Percentiles rank a stretch among this genome's conserved stretches.
Conservation (phyloP, 139 green algal genomes). For the Astrephomene gubernaculifera region DNA sequence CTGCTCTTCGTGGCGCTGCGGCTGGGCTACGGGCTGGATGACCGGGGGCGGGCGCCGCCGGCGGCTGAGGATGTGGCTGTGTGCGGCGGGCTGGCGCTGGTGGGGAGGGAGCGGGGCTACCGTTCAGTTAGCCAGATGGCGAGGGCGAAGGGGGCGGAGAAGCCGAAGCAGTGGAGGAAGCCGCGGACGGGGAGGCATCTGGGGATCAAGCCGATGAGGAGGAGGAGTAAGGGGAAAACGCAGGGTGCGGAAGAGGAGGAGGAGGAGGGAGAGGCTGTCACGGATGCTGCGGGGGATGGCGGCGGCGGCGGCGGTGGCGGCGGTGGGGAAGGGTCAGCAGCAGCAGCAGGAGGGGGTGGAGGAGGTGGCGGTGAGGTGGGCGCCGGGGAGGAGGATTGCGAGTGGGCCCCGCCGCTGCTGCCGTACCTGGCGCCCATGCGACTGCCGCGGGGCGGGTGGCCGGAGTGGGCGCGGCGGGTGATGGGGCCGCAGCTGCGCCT, state of each 20-base stretch:
- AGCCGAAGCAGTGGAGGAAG: neutral
- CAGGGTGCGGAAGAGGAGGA: neutral
- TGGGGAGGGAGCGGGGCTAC: too few species aligned
- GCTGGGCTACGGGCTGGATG: constrained; percentile 29
- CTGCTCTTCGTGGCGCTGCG: neutral
- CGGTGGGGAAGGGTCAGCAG: neutral
- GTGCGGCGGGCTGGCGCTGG: too few species aligned
- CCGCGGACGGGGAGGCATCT: neutral
- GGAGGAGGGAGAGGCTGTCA: neutral
- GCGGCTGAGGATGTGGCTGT: too few species aligned
- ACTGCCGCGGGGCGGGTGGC: constrained; percentile 26
- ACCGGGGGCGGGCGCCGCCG: neutral
- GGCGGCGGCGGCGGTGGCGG: neutral
- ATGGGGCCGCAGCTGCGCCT: neutral
- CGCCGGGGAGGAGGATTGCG: neutral
- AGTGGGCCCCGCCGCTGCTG: constrained; percentile 19
- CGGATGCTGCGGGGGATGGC: neutral
- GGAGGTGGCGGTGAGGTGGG: neutral
- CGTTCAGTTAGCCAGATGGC: too few species aligned
- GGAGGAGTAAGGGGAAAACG: neutral
- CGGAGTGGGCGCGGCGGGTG: neutral
- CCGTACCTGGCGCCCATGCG: neutral
- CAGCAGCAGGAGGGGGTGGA: neutral
- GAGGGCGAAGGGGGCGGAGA: neutral
- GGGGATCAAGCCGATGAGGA: neutral